Percentiles rank a stretch among this genome's conserved stretches.
These are phyloP conservation scores for Aspergillus conjunctus DNA, from an alignment of 495 filamentous ascomycete species.

Conservation along the genomic window DNA sequence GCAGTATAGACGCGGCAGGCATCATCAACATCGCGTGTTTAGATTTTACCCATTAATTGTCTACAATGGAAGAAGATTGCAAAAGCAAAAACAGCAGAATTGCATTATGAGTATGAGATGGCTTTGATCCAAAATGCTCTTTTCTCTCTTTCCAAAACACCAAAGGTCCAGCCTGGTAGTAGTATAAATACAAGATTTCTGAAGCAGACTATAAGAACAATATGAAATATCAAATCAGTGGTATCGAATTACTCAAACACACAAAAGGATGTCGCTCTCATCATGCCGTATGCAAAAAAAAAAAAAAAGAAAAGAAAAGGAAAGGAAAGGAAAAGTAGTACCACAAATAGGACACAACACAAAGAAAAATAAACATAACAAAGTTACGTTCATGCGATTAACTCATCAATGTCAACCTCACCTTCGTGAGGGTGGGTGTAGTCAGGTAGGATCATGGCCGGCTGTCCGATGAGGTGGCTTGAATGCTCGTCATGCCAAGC, in stretches of 20 bases:
- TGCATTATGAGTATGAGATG: neutral
- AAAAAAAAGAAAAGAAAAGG: neutral
- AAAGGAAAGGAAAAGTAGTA: conserved; percentile 13
- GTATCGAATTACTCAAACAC: conserved; percentile 26
- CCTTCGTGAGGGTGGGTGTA: conserved; percentile 37
- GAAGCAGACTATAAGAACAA: conserved; percentile 11
- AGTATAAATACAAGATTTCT: conserved; percentile 20
- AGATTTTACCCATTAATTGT: neutral
- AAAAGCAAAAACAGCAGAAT: neutral
- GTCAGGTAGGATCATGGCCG: conserved; percentile 39
- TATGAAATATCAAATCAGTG: conserved; percentile 17
- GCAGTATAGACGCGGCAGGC: too few relatives aligned
- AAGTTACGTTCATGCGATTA: conserved; percentile 37
- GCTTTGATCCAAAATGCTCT: neutral
- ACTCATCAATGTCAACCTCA: conserved; percentile 44
- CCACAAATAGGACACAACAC: conserved; percentile 16
- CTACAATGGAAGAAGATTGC: neutral
- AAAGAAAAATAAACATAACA: conserved; percentile 8
- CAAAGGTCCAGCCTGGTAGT: conserved; percentile 17
- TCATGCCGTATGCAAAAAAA: conserved; percentile 19
- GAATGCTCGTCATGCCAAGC: conserved; percentile 61
- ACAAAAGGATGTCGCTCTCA: conserved; percentile 24
- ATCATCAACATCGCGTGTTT: too few relatives aligned
- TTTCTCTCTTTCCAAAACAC: conserved; percentile 10
- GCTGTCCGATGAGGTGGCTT: conserved; percentile 43